Percentiles rank a stretch among this genome's conserved stretches.
Conservation (phyloP, 768 basidiomycete genomes). For the Cystofilobasidium macerans region DNA sequence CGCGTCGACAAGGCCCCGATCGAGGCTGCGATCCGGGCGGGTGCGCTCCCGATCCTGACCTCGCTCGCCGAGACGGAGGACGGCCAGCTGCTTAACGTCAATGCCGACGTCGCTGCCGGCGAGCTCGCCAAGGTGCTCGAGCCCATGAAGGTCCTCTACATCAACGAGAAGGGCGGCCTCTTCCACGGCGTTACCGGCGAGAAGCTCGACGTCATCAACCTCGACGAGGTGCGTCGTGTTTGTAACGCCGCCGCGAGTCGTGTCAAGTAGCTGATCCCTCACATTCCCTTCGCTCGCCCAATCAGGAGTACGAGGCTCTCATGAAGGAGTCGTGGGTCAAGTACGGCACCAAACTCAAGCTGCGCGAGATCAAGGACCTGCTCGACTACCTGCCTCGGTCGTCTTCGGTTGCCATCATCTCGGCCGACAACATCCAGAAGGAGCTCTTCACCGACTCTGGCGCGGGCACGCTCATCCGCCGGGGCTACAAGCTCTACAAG, state of each 20-base stretch:
- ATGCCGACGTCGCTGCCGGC: conserved; percentile 95
- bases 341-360: conserved; percentile 95
- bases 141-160: conserved; percentile 94
- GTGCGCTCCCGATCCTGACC: conserved; percentile 89
- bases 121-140: conserved; percentile 96
- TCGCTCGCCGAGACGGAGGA: conserved; percentile 86
- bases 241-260: too few species aligned
- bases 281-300: neutral
- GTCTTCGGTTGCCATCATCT: conserved; percentile 96
- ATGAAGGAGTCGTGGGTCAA: conserved; percentile 99
- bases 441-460: conserved; percentile 98
- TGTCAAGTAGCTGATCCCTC: neutral
- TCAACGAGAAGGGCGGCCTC: conserved; percentile 96
- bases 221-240: conserved; percentile 77
- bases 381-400: conserved; percentile 95
- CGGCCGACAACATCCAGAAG: conserved; percentile 80
- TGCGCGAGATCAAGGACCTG: conserved; percentile 97
- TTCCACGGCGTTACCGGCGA: conserved; percentile 96
- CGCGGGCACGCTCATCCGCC: conserved; percentile 92
- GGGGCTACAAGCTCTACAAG: conserved; percentile 96
- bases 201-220: conserved; percentile 89
- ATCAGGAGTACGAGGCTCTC: conserved; percentile 81
- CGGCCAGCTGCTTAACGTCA: conserved; percentile 98
- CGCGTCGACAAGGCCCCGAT: conserved; percentile 90
- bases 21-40: conserved; percentile 91